A percentile compares a stretch with the other conserved stretches of the same genome.
Conservation (phyloP, 176 grass and related monocot species). For the Oropetium thomaeum region DNA sequence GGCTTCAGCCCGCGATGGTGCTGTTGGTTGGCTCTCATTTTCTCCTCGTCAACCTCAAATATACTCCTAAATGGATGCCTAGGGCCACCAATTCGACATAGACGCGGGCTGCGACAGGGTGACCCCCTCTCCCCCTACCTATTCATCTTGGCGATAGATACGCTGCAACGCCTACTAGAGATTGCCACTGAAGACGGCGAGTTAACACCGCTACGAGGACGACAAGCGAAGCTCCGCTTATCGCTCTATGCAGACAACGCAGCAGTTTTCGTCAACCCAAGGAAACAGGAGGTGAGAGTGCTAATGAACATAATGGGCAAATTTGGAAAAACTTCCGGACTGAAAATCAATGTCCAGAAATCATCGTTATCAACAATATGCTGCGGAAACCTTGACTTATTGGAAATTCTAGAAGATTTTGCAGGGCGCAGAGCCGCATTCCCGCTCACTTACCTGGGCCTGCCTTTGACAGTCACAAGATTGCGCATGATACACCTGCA, state of each 20-base stretch:
- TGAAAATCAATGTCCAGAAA: too few relatives aligned
- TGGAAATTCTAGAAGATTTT: too few relatives aligned
- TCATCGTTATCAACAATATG: too few relatives aligned
- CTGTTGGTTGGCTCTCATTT: not conserved
- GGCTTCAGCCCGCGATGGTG: not conserved
- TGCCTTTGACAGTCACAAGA: too few relatives aligned
- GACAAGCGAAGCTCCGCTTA: not conserved
- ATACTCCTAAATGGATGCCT: not conserved
- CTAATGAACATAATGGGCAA: too few relatives aligned
- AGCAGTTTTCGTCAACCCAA: not conserved
- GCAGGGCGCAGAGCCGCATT: too few relatives aligned
- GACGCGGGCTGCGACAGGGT: not conserved
- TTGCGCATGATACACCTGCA: too few relatives aligned
- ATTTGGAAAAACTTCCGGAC: too few relatives aligned
- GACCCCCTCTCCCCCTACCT: not conserved
- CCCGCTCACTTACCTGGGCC: too few relatives aligned
- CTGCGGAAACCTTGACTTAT: too few relatives aligned
- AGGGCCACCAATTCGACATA: accelerated
- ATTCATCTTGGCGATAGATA: not conserved
- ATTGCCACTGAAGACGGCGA: not conserved
- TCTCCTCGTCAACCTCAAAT: not conserved
- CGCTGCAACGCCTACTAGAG: not conserved
- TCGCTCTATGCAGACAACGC: not conserved
- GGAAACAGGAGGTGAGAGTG: not conserved
- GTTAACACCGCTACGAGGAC: not conserved